A percentile compares a stretch with the other conserved stretches of the same genome.
These are phyloP conservation scores for Botrytis sinoallii DNA, from an alignment of 2,329 filamentous ascomycete species.

Conservation along the genomic window DNA sequence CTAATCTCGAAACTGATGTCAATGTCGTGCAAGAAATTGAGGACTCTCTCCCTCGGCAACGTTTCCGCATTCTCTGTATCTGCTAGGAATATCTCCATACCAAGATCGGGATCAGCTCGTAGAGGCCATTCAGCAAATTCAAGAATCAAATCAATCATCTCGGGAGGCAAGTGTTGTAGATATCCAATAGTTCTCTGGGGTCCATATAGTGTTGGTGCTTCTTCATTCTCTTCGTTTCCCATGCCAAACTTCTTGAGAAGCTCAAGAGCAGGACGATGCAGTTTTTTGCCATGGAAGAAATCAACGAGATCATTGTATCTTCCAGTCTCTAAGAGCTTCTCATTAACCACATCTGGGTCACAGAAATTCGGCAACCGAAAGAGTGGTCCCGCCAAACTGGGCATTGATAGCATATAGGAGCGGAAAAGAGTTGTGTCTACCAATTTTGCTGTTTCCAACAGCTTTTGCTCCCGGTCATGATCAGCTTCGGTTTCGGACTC, in stretches of 20 bases:
- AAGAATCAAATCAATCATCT: constrained; percentile 84
- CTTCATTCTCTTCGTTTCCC: constrained; percentile 49
- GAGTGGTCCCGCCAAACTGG: constrained; percentile 78
- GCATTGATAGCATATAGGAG: constrained; percentile 89
- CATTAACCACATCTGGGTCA: constrained; percentile 91
- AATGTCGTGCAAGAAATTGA: constrained; percentile 69
- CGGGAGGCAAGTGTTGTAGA: constrained; percentile 81
- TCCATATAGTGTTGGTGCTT: constrained; percentile 63
- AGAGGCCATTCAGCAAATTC: constrained; percentile 91
- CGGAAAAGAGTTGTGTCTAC: constrained; percentile 95
- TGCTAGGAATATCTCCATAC: constrained; percentile 89
- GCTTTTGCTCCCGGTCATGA: constrained; percentile 63
- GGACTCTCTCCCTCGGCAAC: constrained; percentile 71
- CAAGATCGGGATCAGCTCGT: constrained; percentile 65
- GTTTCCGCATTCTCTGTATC: constrained; percentile 95
- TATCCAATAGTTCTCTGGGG: constrained; percentile 83
- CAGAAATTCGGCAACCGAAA: constrained; percentile 98
- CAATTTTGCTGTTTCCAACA: constrained; percentile 73
- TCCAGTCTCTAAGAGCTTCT: constrained; percentile 82
- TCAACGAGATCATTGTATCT: constrained; percentile 95
- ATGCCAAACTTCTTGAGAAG: constrained; percentile 78
- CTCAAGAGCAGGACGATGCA: constrained; percentile 83
- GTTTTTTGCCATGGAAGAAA: constrained; percentile 91
- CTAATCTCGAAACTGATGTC: constrained; percentile 68
- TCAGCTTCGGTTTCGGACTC: constrained; percentile 39